Conservation (phyloP, 108 stramenopile species). For the Stephanodiscus minutulus region DNA sequence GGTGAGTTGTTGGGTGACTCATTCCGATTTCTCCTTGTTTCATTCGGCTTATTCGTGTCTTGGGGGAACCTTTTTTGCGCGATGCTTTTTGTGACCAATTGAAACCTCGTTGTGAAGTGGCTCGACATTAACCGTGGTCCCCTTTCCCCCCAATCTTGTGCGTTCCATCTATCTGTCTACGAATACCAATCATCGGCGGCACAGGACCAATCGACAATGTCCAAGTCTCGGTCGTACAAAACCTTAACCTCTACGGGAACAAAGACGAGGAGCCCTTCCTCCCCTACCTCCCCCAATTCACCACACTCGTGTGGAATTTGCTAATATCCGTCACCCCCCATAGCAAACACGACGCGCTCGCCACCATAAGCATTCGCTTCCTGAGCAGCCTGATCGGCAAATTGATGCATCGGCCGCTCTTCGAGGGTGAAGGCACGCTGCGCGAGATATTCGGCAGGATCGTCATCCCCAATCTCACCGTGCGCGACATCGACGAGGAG, state of each 20-base stretch:
- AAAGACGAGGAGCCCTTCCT: constrained; percentile 98
- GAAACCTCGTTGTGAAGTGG: not conserved
- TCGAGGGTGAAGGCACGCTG: constrained; percentile 79
- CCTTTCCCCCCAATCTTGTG: not conserved
- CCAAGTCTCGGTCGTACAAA: constrained; percentile 93
- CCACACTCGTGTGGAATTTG: constrained; percentile 85
- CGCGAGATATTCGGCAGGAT: constrained; percentile 89
- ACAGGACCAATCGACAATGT: constrained; percentile 77
- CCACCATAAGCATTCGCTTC: constrained; percentile 92
- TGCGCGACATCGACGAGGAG: constrained; percentile 91
- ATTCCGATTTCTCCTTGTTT: too few relatives aligned
- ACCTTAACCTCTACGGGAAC: constrained; percentile 87
- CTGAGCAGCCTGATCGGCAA: constrained; percentile 85
- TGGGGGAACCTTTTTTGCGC: too few relatives aligned
- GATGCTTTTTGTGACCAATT: not conserved
- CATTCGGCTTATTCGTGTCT: not conserved
- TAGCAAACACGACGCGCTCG: constrained; percentile 90
- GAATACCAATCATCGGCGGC: not conserved
- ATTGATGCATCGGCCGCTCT: constrained; percentile 86
- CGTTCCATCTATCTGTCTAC: not conserved
- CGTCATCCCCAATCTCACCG: constrained; percentile 93
- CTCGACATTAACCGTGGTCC: not conserved
- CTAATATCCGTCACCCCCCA: constrained; percentile 67
- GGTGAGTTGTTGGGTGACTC: constrained; percentile 27
- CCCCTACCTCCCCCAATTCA: constrained; percentile 81